Percentiles rank a stretch among this genome's conserved stretches.
Evolutionary conservation across 2,329 filamentous ascomycete genomes (phyloP).

Genomic region (Aureobasidium pullulans): DNA sequence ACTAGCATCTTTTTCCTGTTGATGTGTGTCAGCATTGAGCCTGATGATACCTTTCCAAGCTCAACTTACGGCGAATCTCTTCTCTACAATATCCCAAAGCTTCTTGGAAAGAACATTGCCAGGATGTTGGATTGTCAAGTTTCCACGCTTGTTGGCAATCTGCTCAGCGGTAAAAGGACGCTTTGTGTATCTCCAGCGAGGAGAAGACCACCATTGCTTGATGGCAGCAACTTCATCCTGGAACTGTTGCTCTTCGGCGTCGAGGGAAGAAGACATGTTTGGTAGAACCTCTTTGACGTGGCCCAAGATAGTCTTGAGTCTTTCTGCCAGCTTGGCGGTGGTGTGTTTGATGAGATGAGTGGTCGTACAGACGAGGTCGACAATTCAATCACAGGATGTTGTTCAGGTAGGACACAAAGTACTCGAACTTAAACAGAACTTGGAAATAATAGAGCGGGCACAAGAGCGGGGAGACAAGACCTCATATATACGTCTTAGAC

Average conservation of each 20-base stretch:
- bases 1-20: slow-evolving; percentile 71
- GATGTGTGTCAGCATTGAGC: slow-evolving; percentile 14
- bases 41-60: not conserved
- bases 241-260: slow-evolving; percentile 68
- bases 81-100: slow-evolving; percentile 84
- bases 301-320: slow-evolving; percentile 12
- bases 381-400: not conserved
- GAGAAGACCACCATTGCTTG: slow-evolving; percentile 89
- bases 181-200: slow-evolving; percentile 88
- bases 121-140: slow-evolving; percentile 82
- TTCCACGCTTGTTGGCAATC: slow-evolving; percentile 92
- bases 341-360: not conserved
- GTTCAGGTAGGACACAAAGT: not conserved
- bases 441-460: not conserved
- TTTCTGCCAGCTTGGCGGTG: slow-evolving; percentile 13
- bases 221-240: slow-evolving; percentile 77
- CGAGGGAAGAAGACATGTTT: slow-evolving; percentile 22
- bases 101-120: slow-evolving; percentile 89
- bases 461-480: slow-evolving; percentile 2
- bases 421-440: not conserved
- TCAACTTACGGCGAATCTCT: slow-evolving; percentile 64
- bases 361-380: not conserved
- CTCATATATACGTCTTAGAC: slow-evolving; percentile 5
- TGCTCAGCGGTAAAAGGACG: slow-evolving; percentile 92
- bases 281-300: slow-evolving; percentile 10